Percentiles rank a stretch among this genome's conserved stretches.
These are phyloP conservation scores for Akanthomyces dipterigenus DNA, from an alignment of 2,329 filamentous ascomycete species.

Conservation along the genomic window DNA sequence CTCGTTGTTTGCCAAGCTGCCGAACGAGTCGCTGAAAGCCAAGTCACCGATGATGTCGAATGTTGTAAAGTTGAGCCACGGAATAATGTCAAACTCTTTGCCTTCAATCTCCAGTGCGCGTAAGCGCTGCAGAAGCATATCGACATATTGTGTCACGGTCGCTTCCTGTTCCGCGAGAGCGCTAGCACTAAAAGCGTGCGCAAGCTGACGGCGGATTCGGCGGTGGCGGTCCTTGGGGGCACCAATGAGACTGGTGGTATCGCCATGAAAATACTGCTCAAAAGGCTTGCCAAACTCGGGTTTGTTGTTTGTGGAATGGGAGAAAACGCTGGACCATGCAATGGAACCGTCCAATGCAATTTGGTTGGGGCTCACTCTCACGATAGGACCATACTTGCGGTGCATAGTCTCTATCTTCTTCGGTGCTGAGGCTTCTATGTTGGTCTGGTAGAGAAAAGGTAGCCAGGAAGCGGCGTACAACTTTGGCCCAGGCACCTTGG, in stretches of 20 bases:
- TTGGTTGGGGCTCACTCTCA: slow-evolving; percentile 34
- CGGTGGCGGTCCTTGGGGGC: slow-evolving; percentile 16
- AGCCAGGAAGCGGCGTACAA: slow-evolving; percentile 17
- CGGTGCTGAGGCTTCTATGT: slow-evolving; percentile 16
- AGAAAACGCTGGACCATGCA: slow-evolving; percentile 29
- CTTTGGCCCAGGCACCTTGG: slow-evolving; percentile 23
- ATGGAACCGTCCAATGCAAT: slow-evolving; percentile 28
- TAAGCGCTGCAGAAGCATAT: slow-evolving; percentile 20
- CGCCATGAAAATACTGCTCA: slow-evolving; percentile 8
- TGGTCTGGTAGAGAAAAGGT: slow-evolving; percentile 15
- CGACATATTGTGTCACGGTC: slow-evolving; percentile 21
- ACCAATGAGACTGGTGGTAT: slow-evolving; percentile 14
- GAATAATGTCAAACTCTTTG: slow-evolving; percentile 20
- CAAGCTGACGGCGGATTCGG: slow-evolving; percentile 20
- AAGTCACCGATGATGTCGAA: slow-evolving; percentile 36
- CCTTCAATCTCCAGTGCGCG: slow-evolving; percentile 13
- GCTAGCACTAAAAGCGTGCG: slow-evolving; percentile 24
- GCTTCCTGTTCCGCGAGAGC: slow-evolving; percentile 25
- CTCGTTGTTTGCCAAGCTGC: slow-evolving; percentile 23
- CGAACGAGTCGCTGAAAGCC: slow-evolving; percentile 37
- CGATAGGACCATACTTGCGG: slow-evolving; percentile 26
- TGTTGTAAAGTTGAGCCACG: slow-evolving; percentile 31
- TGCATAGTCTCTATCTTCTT: slow-evolving; percentile 19
- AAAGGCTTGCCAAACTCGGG: slow-evolving; percentile 13
- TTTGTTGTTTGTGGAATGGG: slow-evolving; percentile 16